phyloP scores from a whole-genome alignment of 306 rosid genomes.

The Amphicarpaea edgeworthii region DNA sequence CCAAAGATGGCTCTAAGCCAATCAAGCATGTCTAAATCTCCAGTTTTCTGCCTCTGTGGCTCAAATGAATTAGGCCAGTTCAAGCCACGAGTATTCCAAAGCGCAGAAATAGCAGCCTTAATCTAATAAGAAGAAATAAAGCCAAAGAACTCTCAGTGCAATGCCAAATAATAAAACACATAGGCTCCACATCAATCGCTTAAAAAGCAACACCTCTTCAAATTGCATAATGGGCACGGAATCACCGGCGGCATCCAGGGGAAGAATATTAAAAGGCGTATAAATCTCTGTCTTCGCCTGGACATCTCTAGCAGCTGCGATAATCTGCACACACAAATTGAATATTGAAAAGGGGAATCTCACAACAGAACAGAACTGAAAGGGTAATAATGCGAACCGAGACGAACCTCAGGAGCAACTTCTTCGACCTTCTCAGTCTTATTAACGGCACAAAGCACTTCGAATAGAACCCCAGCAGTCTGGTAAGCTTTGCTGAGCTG shows the following conservation, averaged over 20 bases:
- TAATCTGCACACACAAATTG: constrained; percentile 66
- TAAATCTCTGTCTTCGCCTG: constrained; percentile 96
- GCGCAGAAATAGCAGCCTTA: constrained; percentile 88
- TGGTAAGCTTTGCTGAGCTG: constrained; percentile 96
- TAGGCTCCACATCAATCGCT: constrained; percentile 5
- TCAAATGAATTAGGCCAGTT: constrained; percentile 90
- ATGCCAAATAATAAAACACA: constrained; percentile 41
- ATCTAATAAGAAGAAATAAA: constrained; percentile 60
- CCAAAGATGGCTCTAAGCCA: constrained; percentile 99
- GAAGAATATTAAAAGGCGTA: constrained; percentile 92
- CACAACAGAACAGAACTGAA: constrained; percentile 28
- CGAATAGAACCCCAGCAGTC: constrained; percentile 94
- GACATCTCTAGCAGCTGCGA: constrained; percentile 97
- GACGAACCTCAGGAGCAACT: constrained; percentile 97
- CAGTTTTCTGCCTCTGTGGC: constrained; percentile 77
- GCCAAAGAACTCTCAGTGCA: constrained; percentile 44
- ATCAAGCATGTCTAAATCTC: constrained; percentile 90
- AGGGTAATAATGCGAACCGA: constrained; percentile 28
- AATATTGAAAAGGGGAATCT: constrained; percentile 1
- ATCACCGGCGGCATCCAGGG: constrained; percentile 95
- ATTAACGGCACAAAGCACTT: constrained; percentile 96
- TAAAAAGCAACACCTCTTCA: constrained; percentile 74
- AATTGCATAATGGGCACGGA: constrained; percentile 91
- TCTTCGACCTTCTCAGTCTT: constrained; percentile 97
- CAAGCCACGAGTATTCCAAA: constrained; percentile 82